phyloP scores from a whole-genome alignment of 495 filamentous ascomycete genomes.

The Neurospora sp. region DNA sequence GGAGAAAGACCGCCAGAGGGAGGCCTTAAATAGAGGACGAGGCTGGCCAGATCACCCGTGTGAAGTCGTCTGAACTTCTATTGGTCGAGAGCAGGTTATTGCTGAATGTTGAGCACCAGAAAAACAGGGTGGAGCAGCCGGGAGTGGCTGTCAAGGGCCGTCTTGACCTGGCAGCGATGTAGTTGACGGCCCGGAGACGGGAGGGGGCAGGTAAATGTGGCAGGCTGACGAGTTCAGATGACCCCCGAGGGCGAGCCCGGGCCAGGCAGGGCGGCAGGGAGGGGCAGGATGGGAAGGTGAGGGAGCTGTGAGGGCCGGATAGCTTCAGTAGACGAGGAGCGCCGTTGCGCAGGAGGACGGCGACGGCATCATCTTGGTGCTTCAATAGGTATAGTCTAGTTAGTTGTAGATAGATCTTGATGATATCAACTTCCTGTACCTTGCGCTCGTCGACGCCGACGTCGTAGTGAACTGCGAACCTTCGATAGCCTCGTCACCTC shows the following conservation, averaged over 20 bases:
- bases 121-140: conserved; percentile 2
- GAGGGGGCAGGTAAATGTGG: background rate
- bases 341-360: background rate
- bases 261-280: background rate
- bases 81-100: conserved; percentile 2
- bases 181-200: background rate
- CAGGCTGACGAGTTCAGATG: background rate
- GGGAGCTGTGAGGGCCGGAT: background rate
- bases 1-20: background rate
- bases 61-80: background rate
- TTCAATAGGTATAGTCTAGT: background rate
- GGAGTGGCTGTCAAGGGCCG: conserved; percentile 3
- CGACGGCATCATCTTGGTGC: background rate
- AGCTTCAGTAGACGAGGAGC: background rate
- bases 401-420: background rate
- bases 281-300: background rate
- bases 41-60: background rate
- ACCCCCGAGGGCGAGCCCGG: background rate
- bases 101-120: conserved; percentile 1
- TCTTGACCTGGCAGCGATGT: background rate
- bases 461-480: background rate
- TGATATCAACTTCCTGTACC: background rate
- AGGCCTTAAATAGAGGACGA: background rate
- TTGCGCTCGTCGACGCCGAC: background rate
- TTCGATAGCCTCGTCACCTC: background rate